phyloP scores from a whole-genome alignment of 1,284 basidiomycete genomes.

The Leccinum ponderosum region DNA sequence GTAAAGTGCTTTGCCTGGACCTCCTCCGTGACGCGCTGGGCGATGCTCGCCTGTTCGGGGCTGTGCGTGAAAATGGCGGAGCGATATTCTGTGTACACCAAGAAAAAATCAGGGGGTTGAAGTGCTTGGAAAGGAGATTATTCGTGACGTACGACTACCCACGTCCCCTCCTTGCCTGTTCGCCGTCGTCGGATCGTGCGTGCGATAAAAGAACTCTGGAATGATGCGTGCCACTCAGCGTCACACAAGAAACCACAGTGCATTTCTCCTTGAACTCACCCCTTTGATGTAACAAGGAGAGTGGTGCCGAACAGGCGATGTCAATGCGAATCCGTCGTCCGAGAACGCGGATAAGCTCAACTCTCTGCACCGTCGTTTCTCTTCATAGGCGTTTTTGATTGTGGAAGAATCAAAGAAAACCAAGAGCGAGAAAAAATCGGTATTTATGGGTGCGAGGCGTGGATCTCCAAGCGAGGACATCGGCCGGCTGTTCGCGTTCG shows the following conservation, averaged over 20 bases:
- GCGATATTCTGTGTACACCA: slow-evolving; percentile 72
- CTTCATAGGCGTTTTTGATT: slow-evolving; percentile 51
- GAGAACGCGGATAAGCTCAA: slow-evolving; percentile 39
- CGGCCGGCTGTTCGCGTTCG: slow-evolving; percentile 63
- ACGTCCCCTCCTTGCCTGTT: slow-evolving; percentile 78
- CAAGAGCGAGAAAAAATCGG: neutral
- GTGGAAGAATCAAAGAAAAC: slow-evolving; percentile 46
- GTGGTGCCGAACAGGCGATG: slow-evolving; percentile 50
- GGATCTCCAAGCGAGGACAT: slow-evolving; percentile 41
- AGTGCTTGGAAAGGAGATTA: neutral
- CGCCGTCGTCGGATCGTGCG: slow-evolving; percentile 89
- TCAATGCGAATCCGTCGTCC: slow-evolving; percentile 38
- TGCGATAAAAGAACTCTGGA: slow-evolving; percentile 90
- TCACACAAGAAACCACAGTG: no score
- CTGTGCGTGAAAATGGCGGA: slow-evolving; percentile 88
- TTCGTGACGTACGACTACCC: slow-evolving; percentile 65
- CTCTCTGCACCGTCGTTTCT: slow-evolving; percentile 45
- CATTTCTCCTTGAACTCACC: slow-evolving; percentile 7
- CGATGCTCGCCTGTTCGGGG: slow-evolving; percentile 74
- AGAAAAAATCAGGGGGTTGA: slow-evolving; percentile 2
- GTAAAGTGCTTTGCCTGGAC: slow-evolving; percentile 84
- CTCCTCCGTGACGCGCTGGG: slow-evolving; percentile 80
- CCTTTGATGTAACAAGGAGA: slow-evolving; percentile 51
- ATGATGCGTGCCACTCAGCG: neutral
- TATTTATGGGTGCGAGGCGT: slow-evolving; percentile 11